phyloP scores from a whole-genome alignment of 768 basidiomycete species.

The Lactarius vividus region DNA sequence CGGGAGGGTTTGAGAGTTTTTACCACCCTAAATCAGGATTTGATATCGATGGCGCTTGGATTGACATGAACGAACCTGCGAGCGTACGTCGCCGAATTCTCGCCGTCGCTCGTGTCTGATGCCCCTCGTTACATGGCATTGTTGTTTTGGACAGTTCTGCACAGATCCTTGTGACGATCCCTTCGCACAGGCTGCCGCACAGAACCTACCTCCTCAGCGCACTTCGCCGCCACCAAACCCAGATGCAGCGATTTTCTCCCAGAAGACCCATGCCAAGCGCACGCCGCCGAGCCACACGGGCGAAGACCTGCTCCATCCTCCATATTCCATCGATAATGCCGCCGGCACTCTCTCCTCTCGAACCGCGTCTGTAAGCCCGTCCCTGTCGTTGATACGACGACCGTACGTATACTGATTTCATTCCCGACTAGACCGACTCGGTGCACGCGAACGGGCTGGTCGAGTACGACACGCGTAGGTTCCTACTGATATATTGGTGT shows the following conservation, averaged over 20 bases:
- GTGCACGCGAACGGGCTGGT: constrained; percentile 55
- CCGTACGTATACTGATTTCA: not conserved
- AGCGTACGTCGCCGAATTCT: constrained; percentile 43
- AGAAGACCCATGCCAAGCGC: constrained; percentile 32
- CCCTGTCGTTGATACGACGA: not conserved
- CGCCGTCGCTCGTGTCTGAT: not conserved
- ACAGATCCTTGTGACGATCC: constrained; percentile 58
- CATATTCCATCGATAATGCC: constrained; percentile 59
- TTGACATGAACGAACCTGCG: constrained; percentile 73
- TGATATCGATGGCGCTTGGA: constrained; percentile 72
- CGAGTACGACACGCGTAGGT: constrained; percentile 54
- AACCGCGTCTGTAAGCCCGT: constrained; percentile 49
- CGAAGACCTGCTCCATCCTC: constrained; percentile 47
- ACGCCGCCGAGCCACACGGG: constrained; percentile 27
- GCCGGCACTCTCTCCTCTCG: constrained; percentile 47
- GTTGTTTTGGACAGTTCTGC: constrained; percentile 50
- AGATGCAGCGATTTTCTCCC: constrained; percentile 50
- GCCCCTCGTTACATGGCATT: not conserved
- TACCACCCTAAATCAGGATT: constrained; percentile 52
- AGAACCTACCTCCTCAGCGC: constrained; percentile 54
- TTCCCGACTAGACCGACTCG: constrained; percentile 33
- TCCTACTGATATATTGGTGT: not conserved
- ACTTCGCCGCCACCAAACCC: constrained; percentile 49
- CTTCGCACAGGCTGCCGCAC: constrained; percentile 51
- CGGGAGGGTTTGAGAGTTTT: constrained; percentile 55